Evolutionary conservation across 2,329 filamentous ascomycete species (phyloP), one percentile per base, ranked within the genome.

Genomic region (Phaeosphaeriaceae sp.): DNA sequence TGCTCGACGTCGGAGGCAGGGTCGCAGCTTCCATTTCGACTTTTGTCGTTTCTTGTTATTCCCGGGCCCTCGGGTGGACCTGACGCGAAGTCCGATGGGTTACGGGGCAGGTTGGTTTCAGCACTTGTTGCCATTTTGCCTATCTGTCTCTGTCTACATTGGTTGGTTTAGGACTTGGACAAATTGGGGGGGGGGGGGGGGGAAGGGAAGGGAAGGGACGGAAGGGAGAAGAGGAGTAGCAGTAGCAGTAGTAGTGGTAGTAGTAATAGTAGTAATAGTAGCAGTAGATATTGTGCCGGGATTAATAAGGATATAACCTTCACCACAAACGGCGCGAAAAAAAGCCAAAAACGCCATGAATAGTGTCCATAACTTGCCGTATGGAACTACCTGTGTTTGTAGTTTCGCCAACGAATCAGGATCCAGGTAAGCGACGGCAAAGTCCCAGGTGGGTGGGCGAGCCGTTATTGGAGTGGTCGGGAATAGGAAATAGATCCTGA

Each of bases 31-130:
- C 28, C 37, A 43, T 28, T 34, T 26, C 36, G 44, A 30, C 44
- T 47, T 28, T 30, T 35, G 15, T 37, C 23, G 17, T 45, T 16
- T 7, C 20, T 38, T 16, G 21, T 67, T 73, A 73, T 72, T 72
- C 58, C 68, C 68, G 68, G 46, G 8, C 34, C 20, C 33, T 57
- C 44, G 38, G 46, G 28, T 43, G 48, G 26, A 20, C 48, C 49
- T 6, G 49, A 46, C 33, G 52, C 53, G 18, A 50, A 48, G n/a
- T 63, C 50, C 37, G 61, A 63, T 34, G 46, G 36, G 8, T 36
- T n/a, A n/a, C n/a, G 48, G 2, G 64, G 70, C 15, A 75, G 59
- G 26, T 72, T 64, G 41, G 74, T 63, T 43, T 75, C 72, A 39
- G 71, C 64, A 48, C 64, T 66, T 9, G 42, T 37, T 20, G 72